Evolutionary conservation across 495 filamentous ascomycete genomes (phyloP).

Genomic region (Neurospora hispaniola): DNA sequence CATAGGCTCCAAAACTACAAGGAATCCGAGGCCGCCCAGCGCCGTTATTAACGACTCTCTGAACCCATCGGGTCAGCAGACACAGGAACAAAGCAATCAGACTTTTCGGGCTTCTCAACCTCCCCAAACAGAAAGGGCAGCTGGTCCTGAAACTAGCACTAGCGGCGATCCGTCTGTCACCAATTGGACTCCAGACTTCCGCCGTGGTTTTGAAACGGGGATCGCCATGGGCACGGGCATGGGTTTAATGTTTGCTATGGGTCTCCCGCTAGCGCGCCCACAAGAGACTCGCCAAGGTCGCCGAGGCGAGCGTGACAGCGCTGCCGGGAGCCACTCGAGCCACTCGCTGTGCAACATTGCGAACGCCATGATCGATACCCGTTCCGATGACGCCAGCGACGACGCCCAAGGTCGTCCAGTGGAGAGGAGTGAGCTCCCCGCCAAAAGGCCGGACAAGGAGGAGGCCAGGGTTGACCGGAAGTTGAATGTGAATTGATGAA

Average conservation of each 20-base stretch:
- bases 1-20: neutral
- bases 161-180: neutral
- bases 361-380: neutral
- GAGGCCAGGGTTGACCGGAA: neutral
- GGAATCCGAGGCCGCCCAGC: neutral
- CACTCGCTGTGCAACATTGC: neutral
- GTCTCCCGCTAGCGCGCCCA: neutral
- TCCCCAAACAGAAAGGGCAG: neutral
- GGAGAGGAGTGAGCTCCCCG: neutral
- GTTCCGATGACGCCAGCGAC: neutral
- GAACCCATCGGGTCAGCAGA: neutral
- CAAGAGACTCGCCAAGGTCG: neutral
- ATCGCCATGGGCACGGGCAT: neutral
- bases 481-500: neutral
- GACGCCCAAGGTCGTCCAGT: neutral
- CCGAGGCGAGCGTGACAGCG: neutral
- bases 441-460: neutral
- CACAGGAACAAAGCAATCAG: neutral
- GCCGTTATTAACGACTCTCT: neutral
- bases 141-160: neutral
- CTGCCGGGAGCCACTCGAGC: neutral
- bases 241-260: neutral
- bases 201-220: neutral
- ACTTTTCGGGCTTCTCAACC: neutral
- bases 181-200: neutral